Conservation (phyloP, 768 basidiomycete genomes). For the Amanita phalloides region DNA sequence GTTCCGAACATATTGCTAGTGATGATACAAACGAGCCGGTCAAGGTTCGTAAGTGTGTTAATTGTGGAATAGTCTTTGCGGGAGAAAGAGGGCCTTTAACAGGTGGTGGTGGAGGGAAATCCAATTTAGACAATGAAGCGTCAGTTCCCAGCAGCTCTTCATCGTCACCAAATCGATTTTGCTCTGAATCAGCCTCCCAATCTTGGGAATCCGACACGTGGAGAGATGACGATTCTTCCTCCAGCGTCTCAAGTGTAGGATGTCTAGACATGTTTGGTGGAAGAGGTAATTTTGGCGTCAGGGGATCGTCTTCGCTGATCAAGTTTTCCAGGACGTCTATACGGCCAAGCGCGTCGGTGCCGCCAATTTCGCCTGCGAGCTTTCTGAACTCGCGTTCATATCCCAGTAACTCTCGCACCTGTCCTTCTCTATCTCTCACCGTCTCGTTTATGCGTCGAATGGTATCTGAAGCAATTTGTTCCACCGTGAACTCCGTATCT, state of each 20-base stretch:
- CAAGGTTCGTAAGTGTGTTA: conserved; percentile 60
- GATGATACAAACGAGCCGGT: conserved; percentile 69
- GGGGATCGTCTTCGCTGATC: conserved; percentile 32
- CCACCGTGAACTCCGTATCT: conserved; percentile 49
- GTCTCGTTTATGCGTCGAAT: conserved; percentile 71
- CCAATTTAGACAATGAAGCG: conserved; percentile 33
- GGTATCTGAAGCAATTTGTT: conserved; percentile 63
- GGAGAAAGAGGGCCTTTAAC: conserved; percentile 43
- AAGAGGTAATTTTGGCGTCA: conserved; percentile 11
- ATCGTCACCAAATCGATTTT: conserved; percentile 34
- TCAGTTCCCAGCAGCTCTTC: conserved; percentile 30
- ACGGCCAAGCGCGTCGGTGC: conserved; percentile 57
- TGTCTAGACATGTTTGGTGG: background rate
- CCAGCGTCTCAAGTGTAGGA: conserved; percentile 14
- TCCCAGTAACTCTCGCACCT: conserved; percentile 68
- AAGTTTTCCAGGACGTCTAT: conserved; percentile 51
- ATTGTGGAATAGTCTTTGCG: conserved; percentile 48
- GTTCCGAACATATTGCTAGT: conserved; percentile 71
- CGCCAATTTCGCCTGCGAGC: conserved; percentile 70
- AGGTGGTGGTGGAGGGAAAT: conserved; percentile 38
- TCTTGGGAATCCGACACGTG: conserved; percentile 27
- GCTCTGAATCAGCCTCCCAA: conserved; percentile 53
- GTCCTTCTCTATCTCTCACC: conserved; percentile 66
- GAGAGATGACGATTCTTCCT: conserved; percentile 20
- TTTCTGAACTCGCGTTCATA: conserved; percentile 73